Evolutionary conservation across 1,139 yeast species (phyloP).

Genomic region (Kluyveromyces sp.): DNA sequence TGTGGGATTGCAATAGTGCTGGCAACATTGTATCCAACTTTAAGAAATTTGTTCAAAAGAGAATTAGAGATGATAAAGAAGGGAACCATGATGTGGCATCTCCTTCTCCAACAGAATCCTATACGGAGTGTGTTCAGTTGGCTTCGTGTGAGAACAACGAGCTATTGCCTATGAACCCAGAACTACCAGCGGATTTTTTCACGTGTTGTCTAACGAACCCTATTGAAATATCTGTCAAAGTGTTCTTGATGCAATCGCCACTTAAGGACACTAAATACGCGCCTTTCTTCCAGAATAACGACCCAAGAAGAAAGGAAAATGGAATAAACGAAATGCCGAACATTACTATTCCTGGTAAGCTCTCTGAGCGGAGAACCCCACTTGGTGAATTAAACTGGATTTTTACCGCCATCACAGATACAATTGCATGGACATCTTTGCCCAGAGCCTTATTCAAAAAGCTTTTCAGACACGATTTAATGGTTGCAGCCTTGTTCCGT

Average conservation of each 20-base stretch:
- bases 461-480: constrained; percentile 86
- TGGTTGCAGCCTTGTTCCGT: constrained; percentile 93
- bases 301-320: constrained; percentile 34
- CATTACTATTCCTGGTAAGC: constrained; percentile 76
- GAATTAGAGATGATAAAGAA: constrained; percentile 80
- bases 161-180: constrained; percentile 86
- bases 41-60: constrained; percentile 81
- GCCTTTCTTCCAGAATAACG: constrained; percentile 37
- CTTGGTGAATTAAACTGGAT: constrained; percentile 96
- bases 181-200: constrained; percentile 90
- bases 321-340: constrained; percentile 36
- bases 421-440: constrained; percentile 93
- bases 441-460: constrained; percentile 85
- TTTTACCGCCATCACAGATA: constrained; percentile 95
- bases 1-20: constrained; percentile 90
- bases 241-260: constrained; percentile 85
- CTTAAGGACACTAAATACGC: constrained; percentile 57
- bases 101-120: constrained; percentile 48
- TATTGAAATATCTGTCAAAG: constrained; percentile 83
- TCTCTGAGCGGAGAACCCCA: constrained; percentile 91
- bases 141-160: constrained; percentile 92
- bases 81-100: constrained; percentile 60
- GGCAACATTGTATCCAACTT: constrained; percentile 90
- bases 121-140: constrained; percentile 81
- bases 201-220: constrained; percentile 95